Percentiles rank a stretch among this genome's conserved stretches.
Conservation (phyloP, 345 rosid species). For the Arabidopsis arenosa region DNA sequence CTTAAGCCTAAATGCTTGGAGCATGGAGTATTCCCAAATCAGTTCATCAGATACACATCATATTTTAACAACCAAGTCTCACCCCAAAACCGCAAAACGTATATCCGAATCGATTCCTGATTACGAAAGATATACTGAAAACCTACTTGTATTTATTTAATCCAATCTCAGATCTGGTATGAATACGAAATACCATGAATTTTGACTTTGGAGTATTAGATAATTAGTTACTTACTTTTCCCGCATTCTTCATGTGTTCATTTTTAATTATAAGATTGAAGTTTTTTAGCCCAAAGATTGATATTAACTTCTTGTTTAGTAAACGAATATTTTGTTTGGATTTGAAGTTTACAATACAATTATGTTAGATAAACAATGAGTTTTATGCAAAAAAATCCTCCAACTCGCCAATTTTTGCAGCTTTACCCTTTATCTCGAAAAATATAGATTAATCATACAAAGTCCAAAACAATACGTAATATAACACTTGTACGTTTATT, state of each 20-base stretch:
- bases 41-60: constrained; percentile 40
- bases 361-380: too few species aligned
- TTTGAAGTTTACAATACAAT: not conserved
- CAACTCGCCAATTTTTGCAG: too few species aligned
- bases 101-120: not conserved
- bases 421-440: too few species aligned
- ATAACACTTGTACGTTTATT: too few species aligned
- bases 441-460: too few species aligned
- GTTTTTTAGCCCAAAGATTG: constrained; percentile 2
- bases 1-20: constrained; percentile 47
- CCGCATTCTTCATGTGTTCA: not conserved
- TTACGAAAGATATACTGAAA: not conserved
- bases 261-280: not conserved
- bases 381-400: too few species aligned
- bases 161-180: not conserved
- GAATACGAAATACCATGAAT: not conserved
- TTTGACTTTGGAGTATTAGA: not conserved
- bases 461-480: too few species aligned
- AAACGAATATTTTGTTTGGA: not conserved
- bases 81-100: not conserved
- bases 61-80: not conserved
- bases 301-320: not conserved
- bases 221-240: not conserved
- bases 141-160: not conserved
- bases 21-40: constrained; percentile 46